A percentile compares a stretch with the other conserved stretches of the same genome.
These are phyloP conservation scores for Penicillium maclennaniae DNA, from an alignment of 495 filamentous ascomycete genomes.

Conservation along the genomic window DNA sequence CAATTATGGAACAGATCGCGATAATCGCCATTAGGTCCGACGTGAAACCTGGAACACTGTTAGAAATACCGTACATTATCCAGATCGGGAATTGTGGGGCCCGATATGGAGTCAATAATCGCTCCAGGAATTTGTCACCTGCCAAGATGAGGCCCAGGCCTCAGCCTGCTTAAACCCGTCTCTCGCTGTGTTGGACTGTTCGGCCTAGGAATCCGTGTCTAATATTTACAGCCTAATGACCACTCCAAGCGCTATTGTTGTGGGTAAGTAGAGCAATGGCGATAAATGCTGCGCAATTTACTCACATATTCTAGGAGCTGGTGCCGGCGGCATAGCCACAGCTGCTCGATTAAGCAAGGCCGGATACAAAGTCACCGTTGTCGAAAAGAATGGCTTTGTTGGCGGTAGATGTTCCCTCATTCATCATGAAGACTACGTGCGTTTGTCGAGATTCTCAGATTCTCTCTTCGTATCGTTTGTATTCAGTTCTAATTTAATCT, in stretches of 20 bases:
- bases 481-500: neutral
- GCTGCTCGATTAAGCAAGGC: slow-evolving; percentile 64
- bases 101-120: neutral
- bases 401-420: slow-evolving; percentile 63
- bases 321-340: slow-evolving; percentile 62
- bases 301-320: slow-evolving; percentile 49
- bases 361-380: slow-evolving; percentile 60
- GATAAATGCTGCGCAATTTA: neutral
- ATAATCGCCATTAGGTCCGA: too few species aligned
- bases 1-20: too few species aligned
- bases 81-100: slow-evolving; percentile 1
- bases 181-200: too few species aligned
- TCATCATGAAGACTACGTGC: slow-evolving; percentile 48
- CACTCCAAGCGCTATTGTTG: slow-evolving; percentile 1
- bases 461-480: too few species aligned
- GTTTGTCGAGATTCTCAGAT: slow-evolving; percentile 3
- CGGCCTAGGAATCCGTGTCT: neutral
- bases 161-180: too few species aligned
- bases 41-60: neutral
- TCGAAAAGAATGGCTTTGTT: slow-evolving; percentile 65
- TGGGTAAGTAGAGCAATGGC: neutral
- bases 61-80: neutral
- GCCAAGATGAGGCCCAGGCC: too few species aligned
- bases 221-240: neutral
- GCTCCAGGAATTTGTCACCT: neutral